phyloP scores from a whole-genome alignment of 371 early-diverging fungal species.

The Parasitella parasitica region DNA sequence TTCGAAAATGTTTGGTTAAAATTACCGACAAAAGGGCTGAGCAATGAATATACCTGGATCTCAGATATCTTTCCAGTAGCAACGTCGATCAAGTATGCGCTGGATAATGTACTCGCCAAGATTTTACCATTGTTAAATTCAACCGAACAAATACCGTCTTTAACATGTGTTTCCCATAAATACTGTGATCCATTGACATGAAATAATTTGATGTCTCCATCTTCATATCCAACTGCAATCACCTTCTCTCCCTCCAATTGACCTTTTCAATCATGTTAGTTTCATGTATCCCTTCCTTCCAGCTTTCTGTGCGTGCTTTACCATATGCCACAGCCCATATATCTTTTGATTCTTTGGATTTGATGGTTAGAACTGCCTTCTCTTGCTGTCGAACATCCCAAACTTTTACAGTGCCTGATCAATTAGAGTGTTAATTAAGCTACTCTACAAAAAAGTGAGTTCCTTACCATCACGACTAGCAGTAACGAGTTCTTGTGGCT shows the following conservation, averaged over 20 bases:
- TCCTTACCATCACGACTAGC: slow-evolving; percentile 71
- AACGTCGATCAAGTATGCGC: slow-evolving; percentile 16
- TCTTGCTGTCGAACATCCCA: slow-evolving; percentile 80
- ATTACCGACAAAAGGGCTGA: too few species aligned
- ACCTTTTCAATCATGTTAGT: neutral
- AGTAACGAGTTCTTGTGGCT: slow-evolving; percentile 69
- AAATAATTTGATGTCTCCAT: slow-evolving; percentile 77
- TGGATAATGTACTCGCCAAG: slow-evolving; percentile 13
- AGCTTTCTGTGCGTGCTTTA: too few species aligned
- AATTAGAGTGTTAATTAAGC: too few species aligned
- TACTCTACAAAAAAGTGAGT: neutral
- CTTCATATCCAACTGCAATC: slow-evolving; percentile 76
- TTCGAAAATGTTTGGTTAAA: too few species aligned
- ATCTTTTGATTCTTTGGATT: slow-evolving; percentile 55
- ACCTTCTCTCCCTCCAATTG: slow-evolving; percentile 18
- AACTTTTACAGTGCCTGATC: slow-evolving; percentile 68
- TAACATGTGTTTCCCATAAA: slow-evolving; percentile 72
- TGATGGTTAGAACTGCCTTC: slow-evolving; percentile 63
- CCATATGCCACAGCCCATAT: slow-evolving; percentile 82
- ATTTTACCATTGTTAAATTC: slow-evolving; percentile 13
- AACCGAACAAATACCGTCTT: slow-evolving; percentile 62
- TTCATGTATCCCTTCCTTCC: neutral
- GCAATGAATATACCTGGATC: neutral
- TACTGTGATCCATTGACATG: slow-evolving; percentile 62
- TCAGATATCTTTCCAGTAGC: slow-evolving; percentile 11